Base-by-base conservation (phyloP, 306 rosid species). In the Dalbergia cultrata region DNA sequence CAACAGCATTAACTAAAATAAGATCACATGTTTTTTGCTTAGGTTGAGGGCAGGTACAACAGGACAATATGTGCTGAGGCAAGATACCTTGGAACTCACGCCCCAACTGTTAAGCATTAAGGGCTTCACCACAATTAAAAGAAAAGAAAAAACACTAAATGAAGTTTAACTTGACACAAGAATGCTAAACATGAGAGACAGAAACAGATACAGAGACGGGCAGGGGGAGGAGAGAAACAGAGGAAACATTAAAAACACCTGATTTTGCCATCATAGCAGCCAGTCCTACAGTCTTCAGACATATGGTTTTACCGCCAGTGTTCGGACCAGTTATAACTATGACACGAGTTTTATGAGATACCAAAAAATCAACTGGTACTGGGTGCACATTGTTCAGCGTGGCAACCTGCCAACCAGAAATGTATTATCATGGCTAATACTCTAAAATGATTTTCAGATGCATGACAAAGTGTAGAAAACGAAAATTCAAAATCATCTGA, bases 251-350 rank as follows among this genome's bases (percentile, higher is more conserved):
- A 59, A 76, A 74, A 18, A 58, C 59, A 95, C 99, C 98, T 95
- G 99, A 93, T 83, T 90, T 95, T 77, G 98, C 98, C 99, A 95
- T 93, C 94, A 91, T 91, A 78, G 94, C 97, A 85, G 98, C 93
- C 90, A 93, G 87, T 84, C 97, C 99, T 44, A 95, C 61, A 6
- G 99, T 95, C 85, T 95, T 93, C 83, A 95, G 83, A 87, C 94
- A 89, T 85, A 95, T 90, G 53, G 98, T 95, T 92, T 95, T 95
- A 33, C 98, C 99, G 54, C 99, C 98, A 9, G 97, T 93, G 78
- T 95, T 95, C 67, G 99, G 98, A 62, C 99, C 98, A 74, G 99
- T 95, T 84, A 95, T 85, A 72, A 95, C 88, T 86, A 95, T 77
- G 82, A 91, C 98, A 72, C 87, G 86, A 63, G 94, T 90, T 84